Evolutionary conservation across 2,329 filamentous ascomycete species (phyloP).

Genomic region (Ophiostoma angusticollis): DNA sequence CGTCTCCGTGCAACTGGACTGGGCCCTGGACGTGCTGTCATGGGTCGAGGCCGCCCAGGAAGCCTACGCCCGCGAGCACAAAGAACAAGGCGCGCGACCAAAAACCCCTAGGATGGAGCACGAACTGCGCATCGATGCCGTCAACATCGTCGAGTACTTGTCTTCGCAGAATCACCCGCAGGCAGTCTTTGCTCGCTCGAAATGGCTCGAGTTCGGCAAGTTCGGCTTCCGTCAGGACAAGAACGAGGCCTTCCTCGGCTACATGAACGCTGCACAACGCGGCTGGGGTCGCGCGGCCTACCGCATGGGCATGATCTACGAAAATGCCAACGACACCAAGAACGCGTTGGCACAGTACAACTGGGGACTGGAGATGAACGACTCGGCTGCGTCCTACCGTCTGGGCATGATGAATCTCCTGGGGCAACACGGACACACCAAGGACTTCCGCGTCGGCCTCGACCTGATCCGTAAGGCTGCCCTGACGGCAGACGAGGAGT

Average conservation of each 20-base stretch:
- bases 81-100: slow-evolving; percentile 41
- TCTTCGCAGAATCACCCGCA: slow-evolving; percentile 87
- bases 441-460: slow-evolving; percentile 66
- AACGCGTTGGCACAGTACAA: slow-evolving; percentile 90
- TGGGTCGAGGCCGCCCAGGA: slow-evolving; percentile 79
- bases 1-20: slow-evolving; percentile 89
- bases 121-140: slow-evolving; percentile 72
- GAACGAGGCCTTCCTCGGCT: slow-evolving; percentile 82
- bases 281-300: slow-evolving; percentile 87
- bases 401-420: slow-evolving; percentile 96
- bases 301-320: slow-evolving; percentile 95
- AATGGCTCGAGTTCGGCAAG: slow-evolving; percentile 97
- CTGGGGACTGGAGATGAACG: slow-evolving; percentile 61
- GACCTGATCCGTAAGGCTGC: slow-evolving; percentile 76
- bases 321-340: slow-evolving; percentile 81
- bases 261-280: slow-evolving; percentile 68
- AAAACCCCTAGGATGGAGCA: slow-evolving; percentile 79
- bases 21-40: slow-evolving; percentile 83
- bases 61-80: slow-evolving; percentile 53
- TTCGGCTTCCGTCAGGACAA: slow-evolving; percentile 86
- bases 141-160: slow-evolving; percentile 84
- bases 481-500: slow-evolving; percentile 84
- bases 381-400: slow-evolving; percentile 77
- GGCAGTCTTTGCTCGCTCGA: slow-evolving; percentile 84
- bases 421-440: slow-evolving; percentile 80